phyloP scores from a whole-genome alignment of 768 basidiomycete genomes.

The Termitomyces sp. region DNA sequence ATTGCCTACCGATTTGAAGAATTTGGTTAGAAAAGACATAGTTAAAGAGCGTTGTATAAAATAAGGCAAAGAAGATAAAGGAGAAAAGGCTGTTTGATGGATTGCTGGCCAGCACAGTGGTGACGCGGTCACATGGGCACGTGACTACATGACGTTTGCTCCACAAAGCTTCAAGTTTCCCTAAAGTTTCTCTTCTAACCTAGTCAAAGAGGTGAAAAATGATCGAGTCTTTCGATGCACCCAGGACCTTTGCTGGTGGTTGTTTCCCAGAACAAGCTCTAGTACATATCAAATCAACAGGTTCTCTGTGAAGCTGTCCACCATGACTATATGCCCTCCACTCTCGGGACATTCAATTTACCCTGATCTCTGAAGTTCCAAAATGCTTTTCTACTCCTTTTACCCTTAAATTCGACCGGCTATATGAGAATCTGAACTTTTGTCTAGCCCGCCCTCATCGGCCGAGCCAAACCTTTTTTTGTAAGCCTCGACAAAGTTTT shows the following conservation, averaged over 20 bases:
- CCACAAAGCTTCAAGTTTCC: no score
- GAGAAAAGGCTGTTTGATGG: background rate
- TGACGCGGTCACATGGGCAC: slow-evolving; percentile 10
- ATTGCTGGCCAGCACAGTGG: slow-evolving; percentile 6
- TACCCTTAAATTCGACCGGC: background rate
- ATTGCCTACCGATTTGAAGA: slow-evolving; percentile 12
- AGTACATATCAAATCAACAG: background rate
- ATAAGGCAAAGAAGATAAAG: background rate
- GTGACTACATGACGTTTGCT: background rate
- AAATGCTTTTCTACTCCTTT: background rate
- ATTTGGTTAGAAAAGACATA: slow-evolving; percentile 11
- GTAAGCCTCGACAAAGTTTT: background rate
- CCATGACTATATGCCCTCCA: background rate
- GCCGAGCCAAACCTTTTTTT: no score
- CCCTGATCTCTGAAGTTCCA: no score
- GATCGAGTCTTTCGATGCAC: background rate
- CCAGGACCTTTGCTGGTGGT: background rate
- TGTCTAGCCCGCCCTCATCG: no score
- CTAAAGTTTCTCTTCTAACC: no score
- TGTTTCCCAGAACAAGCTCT: background rate
- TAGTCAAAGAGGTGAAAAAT: background rate
- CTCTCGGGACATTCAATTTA: background rate
- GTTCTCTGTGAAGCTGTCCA: background rate
- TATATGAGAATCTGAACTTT: no score
- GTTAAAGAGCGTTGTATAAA: slow-evolving; percentile 10